Percentiles rank a stretch among this genome's conserved stretches.
Evolutionary conservation across 1,139 yeast species (phyloP).

Genomic region (Lodderomyces metapsilosis): DNA sequence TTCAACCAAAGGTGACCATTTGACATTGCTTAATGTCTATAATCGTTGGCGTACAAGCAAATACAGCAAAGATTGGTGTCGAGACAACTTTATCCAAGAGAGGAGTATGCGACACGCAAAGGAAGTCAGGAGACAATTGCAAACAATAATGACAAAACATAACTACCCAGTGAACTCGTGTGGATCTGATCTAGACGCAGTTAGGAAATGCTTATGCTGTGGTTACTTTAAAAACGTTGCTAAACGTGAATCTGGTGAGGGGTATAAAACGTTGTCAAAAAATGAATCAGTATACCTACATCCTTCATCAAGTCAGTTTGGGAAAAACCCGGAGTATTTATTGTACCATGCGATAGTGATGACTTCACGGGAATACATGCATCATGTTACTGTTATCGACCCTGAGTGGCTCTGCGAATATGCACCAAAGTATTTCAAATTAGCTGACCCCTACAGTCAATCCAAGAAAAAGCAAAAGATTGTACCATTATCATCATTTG

Average conservation of each 20-base stretch:
- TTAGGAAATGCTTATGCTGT: slow-evolving; percentile 74
- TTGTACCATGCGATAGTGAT: slow-evolving; percentile 79
- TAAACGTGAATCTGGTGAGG: slow-evolving; percentile 64
- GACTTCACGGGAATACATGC: slow-evolving; percentile 91
- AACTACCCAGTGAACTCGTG: slow-evolving; percentile 55
- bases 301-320: slow-evolving; percentile 82
- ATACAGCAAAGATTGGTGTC: slow-evolving; percentile 73
- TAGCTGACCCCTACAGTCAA: slow-evolving; percentile 45
- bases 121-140: slow-evolving; percentile 75
- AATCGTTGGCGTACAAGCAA: slow-evolving; percentile 65
- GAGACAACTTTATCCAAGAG: slow-evolving; percentile 77
- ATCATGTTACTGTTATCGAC: slow-evolving; percentile 76
- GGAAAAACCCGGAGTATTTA: slow-evolving; percentile 73
- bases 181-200: slow-evolving; percentile 58
- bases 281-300: slow-evolving; percentile 80
- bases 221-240: slow-evolving; percentile 90
- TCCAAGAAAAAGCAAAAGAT: slow-evolving; percentile 48
- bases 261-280: slow-evolving; percentile 76
- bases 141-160: slow-evolving; percentile 58
- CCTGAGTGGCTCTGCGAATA: slow-evolving; percentile 82
- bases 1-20: slow-evolving; percentile 82
- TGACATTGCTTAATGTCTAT: slow-evolving; percentile 80
- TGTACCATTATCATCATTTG: slow-evolving; percentile 55
- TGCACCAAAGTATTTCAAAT: slow-evolving; percentile 85
- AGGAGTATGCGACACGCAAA: slow-evolving; percentile 72